Evolutionary conservation across 495 filamentous ascomycete genomes (phyloP), one percentile per base, ranked within the genome.

Genomic region (Rusavskia elegans): DNA sequence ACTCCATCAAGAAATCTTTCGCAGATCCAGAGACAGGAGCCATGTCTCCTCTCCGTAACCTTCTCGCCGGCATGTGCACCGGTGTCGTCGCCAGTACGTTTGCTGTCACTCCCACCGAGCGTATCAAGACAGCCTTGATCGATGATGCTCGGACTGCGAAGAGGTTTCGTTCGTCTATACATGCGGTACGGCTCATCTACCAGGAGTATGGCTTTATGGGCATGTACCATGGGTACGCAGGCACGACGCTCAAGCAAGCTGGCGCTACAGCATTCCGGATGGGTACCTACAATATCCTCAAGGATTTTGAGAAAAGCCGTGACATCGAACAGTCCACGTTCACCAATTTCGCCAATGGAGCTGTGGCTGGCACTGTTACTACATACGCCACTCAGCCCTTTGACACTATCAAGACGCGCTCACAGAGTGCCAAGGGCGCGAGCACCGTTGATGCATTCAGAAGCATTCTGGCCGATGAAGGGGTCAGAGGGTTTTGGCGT

Each of bases 101-200:
- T 8, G 74, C 78, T 19, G 81, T 85, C 3, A 84, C 81, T 21
- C 81, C 81, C 0, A 79, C 75, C 0, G 80, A 84, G 61, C 67
- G 80, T 45, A 76, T 85, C 59, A 85, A 85, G 57, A 84, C 81
- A 0, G 81, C 81, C 2, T 57, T 84, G 56, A 84, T 84, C 42
- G 81, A 85, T 57, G 81, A 85, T 58, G 80, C 81, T 3, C 63
- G 77, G 19, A 66, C 59, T 1, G 58, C 62, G 20, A 70, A 69
- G 30, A 67, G 74, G 29, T 83, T 79, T 59, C 65, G 58, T 3
- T 76, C 70, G 1, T 63, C 70, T 0, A 14, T 66, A 11, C 79
- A 85, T 55, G 77, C 76, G 21, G 63, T 75, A 4, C 49, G 55
- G 2, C 51, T 68, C 0, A 68, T 85, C 14, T 61, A 72, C 42